Percentiles rank a stretch among this genome's conserved stretches.
phyloP scores from a whole-genome alignment of 192 early-diverging fungal genomes.

The Linnemannia zychae region DNA sequence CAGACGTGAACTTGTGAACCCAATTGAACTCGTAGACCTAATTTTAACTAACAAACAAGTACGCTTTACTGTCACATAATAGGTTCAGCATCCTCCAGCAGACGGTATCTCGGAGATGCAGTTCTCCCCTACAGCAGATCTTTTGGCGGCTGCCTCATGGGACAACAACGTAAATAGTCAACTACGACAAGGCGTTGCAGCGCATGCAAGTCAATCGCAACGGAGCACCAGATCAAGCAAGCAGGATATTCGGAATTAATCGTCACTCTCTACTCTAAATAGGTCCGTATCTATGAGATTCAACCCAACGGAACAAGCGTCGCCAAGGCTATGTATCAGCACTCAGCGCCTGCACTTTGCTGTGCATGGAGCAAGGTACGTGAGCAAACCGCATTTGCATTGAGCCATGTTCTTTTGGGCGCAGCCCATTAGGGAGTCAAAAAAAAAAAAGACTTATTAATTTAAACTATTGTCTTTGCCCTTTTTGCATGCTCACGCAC shows the following conservation, averaged over 20 bases:
- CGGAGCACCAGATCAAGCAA: not conserved
- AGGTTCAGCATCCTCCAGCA: constrained; percentile 75
- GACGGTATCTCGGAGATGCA: constrained; percentile 85
- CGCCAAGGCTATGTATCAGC: constrained; percentile 84
- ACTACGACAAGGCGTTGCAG: not conserved
- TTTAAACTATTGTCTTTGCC: not conserved
- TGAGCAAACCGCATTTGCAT: not conserved
- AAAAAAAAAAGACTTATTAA: not conserved
- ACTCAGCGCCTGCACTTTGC: constrained; percentile 87
- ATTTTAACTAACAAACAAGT: not conserved
- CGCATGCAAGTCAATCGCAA: not conserved
- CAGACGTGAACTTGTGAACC: too few species aligned
- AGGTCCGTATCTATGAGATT: constrained; percentile 96
- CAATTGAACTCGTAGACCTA: too few species aligned
- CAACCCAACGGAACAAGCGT: constrained; percentile 78
- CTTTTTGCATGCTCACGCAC: too few species aligned
- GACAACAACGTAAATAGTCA: constrained; percentile 76
- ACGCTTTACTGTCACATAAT: constrained; percentile 14
- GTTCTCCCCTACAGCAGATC: constrained; percentile 88
- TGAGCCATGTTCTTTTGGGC: not conserved
- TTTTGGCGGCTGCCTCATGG: constrained; percentile 91
- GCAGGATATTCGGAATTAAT: not conserved
- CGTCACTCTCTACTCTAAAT: not conserved
- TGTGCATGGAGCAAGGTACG: constrained; percentile 87
- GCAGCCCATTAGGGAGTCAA: not conserved